phyloP scores from a whole-genome alignment of 2,329 filamentous ascomycete genomes.

The Paracoccidioides brasiliensis region DNA sequence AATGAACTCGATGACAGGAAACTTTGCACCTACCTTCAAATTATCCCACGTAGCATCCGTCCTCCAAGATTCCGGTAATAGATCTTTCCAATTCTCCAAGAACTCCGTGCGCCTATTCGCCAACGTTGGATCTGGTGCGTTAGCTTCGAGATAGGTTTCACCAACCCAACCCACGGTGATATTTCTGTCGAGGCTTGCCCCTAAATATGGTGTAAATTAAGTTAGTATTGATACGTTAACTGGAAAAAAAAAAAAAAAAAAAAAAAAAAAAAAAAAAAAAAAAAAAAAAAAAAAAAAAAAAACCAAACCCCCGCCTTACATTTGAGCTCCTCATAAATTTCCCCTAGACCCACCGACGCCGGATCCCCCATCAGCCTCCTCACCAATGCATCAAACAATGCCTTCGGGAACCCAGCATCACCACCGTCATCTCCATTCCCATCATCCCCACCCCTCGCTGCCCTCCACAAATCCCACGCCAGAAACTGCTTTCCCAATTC shows the following conservation, averaged over 20 bases:
- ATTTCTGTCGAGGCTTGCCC: slow-evolving; percentile 28
- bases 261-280: no score
- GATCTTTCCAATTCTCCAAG: slow-evolving; percentile 29
- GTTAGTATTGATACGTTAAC: not conserved
- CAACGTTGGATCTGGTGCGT: slow-evolving; percentile 19
- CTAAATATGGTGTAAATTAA: slow-evolving; percentile 14
- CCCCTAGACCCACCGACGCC: slow-evolving; percentile 6
- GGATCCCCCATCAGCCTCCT: slow-evolving; percentile 22
- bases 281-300: not conserved
- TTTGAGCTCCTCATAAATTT: slow-evolving; percentile 19
- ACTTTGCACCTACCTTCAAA: slow-evolving; percentile 18
- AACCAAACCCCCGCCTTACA: slow-evolving; percentile 19
- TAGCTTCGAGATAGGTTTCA: slow-evolving; percentile 28
- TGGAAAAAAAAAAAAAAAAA: no score
- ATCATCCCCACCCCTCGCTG: slow-evolving; percentile 18
- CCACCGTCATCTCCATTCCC: slow-evolving; percentile 24
- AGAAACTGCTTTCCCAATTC: slow-evolving; percentile 30
- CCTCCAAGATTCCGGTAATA: slow-evolving; percentile 32
- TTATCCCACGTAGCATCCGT: slow-evolving; percentile 21
- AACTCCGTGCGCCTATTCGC: slow-evolving; percentile 24
- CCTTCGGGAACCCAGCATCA: slow-evolving; percentile 18
- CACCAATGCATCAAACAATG: slow-evolving; percentile 27
- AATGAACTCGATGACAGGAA: not conserved
- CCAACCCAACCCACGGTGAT: slow-evolving; percentile 27
- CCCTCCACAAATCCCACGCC: slow-evolving; percentile 29